Percentiles rank a stretch among this genome's conserved stretches.
These are phyloP conservation scores for Tricholoma hemisulphureum DNA, from an alignment of 768 basidiomycete genomes.

Conservation along the genomic window DNA sequence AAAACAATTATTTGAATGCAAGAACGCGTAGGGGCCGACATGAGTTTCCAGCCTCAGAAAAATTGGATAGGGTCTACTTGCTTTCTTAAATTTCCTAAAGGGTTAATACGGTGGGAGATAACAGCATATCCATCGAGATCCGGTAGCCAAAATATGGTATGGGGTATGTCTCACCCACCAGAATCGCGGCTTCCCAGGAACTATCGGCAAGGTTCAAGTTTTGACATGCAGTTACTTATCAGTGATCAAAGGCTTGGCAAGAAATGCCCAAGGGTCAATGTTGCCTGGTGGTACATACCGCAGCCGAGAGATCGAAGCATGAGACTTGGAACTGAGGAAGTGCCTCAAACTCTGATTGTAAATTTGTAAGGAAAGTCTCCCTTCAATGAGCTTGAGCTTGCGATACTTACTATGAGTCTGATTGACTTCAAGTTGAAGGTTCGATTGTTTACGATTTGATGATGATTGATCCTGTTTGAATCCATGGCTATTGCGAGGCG, in stretches of 20 bases:
- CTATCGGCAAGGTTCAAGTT: not conserved
- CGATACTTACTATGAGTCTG: too few species aligned
- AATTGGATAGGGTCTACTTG: not conserved
- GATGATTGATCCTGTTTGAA: not conserved
- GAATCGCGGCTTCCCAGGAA: not conserved
- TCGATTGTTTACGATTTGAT: too few species aligned
- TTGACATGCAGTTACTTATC: not conserved
- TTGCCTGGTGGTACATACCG: not conserved
- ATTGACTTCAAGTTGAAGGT: too few species aligned
- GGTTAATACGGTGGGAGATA: not conserved
- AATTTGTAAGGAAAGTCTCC: too few species aligned
- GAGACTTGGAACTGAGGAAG: too few species aligned
- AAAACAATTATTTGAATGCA: too few species aligned
- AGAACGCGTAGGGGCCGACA: too few species aligned
- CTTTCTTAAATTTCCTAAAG: not conserved
- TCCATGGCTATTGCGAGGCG: not conserved
- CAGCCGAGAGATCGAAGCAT: too few species aligned
- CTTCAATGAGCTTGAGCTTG: too few species aligned
- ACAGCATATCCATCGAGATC: not conserved
- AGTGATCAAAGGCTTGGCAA: not conserved
- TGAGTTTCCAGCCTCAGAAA: too few species aligned
- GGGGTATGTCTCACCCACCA: not conserved
- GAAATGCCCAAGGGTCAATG: not conserved
- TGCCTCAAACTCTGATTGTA: too few species aligned
- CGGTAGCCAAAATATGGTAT: not conserved